A percentile compares a stretch with the other conserved stretches of the same genome.
phyloP scores from a whole-genome alignment of 192 early-diverging fungal species.

The Entophlyctis luteolus region DNA sequence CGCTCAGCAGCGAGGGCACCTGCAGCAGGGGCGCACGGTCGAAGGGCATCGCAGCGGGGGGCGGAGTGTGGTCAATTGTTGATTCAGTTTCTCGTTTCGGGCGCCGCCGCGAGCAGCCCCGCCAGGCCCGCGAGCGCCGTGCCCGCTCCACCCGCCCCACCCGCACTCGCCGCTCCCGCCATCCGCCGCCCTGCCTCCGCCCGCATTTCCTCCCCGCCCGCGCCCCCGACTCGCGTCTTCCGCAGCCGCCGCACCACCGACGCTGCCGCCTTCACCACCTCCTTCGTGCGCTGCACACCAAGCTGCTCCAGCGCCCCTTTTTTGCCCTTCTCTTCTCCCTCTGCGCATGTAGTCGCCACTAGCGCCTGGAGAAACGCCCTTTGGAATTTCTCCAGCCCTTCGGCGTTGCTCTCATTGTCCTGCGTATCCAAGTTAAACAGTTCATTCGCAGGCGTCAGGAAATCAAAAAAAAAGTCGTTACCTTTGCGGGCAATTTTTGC shows the following conservation, averaged over 20 bases:
- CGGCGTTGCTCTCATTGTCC: slow-evolving; percentile 6
- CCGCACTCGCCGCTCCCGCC: no score
- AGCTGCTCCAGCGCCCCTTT: no score
- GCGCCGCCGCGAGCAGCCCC: no score
- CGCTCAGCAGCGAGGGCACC: neutral
- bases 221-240: slow-evolving; percentile 19
- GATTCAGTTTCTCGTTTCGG: no score
- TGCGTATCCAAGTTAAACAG: neutral
- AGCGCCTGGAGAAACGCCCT: slow-evolving; percentile 14
- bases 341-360: neutral
- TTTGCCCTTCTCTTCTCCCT: slow-evolving; percentile 20
- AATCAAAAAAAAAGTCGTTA: neutral
- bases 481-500: slow-evolving; percentile 23
- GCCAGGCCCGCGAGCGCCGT: no score
- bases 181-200: no score
- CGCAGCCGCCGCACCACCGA: slow-evolving; percentile 27
- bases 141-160: no score
- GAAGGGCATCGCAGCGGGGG: neutral
- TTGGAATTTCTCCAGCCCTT: neutral
- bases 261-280: slow-evolving; percentile 26
- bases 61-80: neutral
- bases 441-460: neutral
- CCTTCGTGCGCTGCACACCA: slow-evolving; percentile 35
- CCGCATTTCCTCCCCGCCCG: neutral
- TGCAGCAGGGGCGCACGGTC: neutral